Evolutionary conservation across 768 basidiomycete species (phyloP).

Genomic region (Terana coerulea): DNA sequence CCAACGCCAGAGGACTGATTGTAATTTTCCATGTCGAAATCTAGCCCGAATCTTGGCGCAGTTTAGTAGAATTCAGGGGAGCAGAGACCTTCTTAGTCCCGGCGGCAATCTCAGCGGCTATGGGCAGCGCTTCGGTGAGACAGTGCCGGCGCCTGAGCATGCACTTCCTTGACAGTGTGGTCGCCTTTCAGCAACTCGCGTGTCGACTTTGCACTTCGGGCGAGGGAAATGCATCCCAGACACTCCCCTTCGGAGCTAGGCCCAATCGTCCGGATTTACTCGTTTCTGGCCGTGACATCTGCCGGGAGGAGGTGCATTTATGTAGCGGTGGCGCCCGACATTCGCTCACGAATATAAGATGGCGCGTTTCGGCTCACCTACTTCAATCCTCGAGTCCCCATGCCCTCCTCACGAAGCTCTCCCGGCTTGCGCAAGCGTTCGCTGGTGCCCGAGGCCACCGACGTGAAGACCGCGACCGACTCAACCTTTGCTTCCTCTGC

Average conservation of each 20-base stretch:
- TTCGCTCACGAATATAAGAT: background rate
- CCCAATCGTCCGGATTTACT: background rate
- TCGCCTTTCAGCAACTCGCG: background rate
- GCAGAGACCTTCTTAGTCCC: background rate
- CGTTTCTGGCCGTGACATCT: background rate
- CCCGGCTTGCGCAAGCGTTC: conserved; percentile 21
- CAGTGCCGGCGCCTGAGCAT: too few species aligned
- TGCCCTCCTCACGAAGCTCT: conserved; percentile 14
- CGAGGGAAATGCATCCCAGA: background rate
- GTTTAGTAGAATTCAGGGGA: background rate
- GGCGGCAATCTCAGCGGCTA: background rate
- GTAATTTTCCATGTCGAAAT: background rate
- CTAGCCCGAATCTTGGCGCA: background rate
- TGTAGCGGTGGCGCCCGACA: background rate
- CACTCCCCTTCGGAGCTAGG: background rate
- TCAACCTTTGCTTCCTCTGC: background rate
- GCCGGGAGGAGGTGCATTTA: background rate
- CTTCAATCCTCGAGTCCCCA: background rate
- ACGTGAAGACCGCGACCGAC: background rate
- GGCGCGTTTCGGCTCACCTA: conserved; percentile 1
- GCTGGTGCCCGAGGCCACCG: conserved; percentile 6
- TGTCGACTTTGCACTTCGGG: too few species aligned
- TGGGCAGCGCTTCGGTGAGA: background rate
- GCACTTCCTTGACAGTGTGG: too few species aligned
- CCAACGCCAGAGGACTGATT: background rate